phyloP scores from a whole-genome alignment of 257 asterid species.

The Eucommia ulmoides region DNA sequence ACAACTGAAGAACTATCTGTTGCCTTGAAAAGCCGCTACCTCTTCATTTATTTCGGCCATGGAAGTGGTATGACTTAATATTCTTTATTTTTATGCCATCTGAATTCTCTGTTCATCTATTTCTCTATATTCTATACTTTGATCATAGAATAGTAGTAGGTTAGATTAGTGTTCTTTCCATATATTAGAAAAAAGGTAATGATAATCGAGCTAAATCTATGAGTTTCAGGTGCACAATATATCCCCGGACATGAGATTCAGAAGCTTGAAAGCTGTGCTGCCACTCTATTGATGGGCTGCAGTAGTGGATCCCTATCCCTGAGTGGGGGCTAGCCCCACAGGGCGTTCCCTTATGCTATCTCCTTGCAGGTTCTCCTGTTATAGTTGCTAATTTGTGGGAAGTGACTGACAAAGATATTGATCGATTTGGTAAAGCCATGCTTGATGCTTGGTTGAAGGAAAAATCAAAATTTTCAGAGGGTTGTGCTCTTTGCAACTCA shows the following conservation, averaged over 20 bases:
- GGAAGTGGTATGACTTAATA: slow-evolving; percentile 60
- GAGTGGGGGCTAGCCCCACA: slow-evolving; percentile 69
- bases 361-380: slow-evolving; percentile 80
- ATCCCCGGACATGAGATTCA: slow-evolving; percentile 64
- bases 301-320: slow-evolving; percentile 71
- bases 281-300: slow-evolving; percentile 86
- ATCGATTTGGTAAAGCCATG: slow-evolving; percentile 89
- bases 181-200: too few species aligned
- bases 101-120: background rate
- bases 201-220: too few species aligned
- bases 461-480: slow-evolving; percentile 29
- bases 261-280: slow-evolving; percentile 71
- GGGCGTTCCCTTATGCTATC: slow-evolving; percentile 76
- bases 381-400: slow-evolving; percentile 88
- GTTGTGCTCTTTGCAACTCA: slow-evolving; percentile 30
- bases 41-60: slow-evolving; percentile 85
- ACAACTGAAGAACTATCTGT: slow-evolving; percentile 49
- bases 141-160: background rate
- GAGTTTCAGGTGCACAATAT: slow-evolving; percentile 58
- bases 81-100: background rate
- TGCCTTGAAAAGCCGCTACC: slow-evolving; percentile 73
- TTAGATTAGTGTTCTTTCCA: background rate
- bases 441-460: slow-evolving; percentile 77
- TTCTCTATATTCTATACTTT: background rate
- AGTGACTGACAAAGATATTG: slow-evolving; percentile 92